Base-by-base conservation (phyloP, 805 yeast genomes). In the Candida rishiriensis region DNA sequence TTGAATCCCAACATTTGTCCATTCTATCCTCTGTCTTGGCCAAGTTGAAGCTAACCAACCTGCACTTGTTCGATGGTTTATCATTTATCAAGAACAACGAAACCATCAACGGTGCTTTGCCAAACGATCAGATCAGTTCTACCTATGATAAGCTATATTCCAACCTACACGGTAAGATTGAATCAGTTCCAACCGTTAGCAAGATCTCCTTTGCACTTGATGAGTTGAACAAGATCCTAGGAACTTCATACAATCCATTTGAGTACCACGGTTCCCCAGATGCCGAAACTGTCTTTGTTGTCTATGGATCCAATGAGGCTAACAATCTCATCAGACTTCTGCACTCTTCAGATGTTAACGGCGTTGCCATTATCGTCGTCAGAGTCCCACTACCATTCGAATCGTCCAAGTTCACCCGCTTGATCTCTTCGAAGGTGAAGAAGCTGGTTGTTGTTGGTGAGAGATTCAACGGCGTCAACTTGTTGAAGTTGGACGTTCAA, bases 361-460 rank as follows among this genome's bases (percentile, higher is more conserved):
- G 70, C n/a, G 74, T 79, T 41, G 95, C 89, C 51, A 77, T 83
- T 40, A 64, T 90, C 44, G 75, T 83, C 43, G 76, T 82, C 40
- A 78, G 96, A 65, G 78, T 87, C 36, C 91, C 95, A 43, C 68
- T 83, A 42, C 97, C 97, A 11, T 88, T 89, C 65, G 79, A 83
- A 54, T 71, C 76, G 30, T 71, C 69, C 29, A 76, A 75, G 52
- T 88, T 89, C 60, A 67, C 78, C 41, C 59, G 69, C 3, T 59
- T 73, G 10, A 69, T 90, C 41, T 91, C 96, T 28, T 49, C 62
- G 3, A 61, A 84, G 3, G 67, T 83, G 16, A 72, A 75, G 51
- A 73, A 74, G 47, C 65, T 90, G 43, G 81, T 85, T 38, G 86
- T 88, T 29, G 68, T 90, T 50, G 82, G 83, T 38, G 89, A 84